Conservation (phyloP, 495 filamentous ascomycete species). For the Schizothecium vesticola region DNA sequence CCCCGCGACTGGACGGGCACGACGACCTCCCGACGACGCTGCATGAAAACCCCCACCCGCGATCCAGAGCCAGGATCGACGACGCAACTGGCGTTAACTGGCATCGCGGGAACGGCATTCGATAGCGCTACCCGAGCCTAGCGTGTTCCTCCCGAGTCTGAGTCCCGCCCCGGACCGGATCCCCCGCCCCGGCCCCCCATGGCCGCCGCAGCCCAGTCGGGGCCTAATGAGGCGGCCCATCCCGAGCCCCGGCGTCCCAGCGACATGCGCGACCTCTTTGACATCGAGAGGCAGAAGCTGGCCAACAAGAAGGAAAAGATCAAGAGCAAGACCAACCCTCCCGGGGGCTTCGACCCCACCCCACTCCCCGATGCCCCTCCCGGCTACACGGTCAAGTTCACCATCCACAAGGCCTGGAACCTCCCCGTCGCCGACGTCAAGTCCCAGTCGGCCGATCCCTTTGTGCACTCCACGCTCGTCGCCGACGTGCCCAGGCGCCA, state of each 20-base stretch:
- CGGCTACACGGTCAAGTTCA: slow-evolving; percentile 81
- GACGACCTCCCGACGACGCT: neutral
- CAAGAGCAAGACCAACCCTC: slow-evolving; percentile 56
- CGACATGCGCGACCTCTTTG: slow-evolving; percentile 43
- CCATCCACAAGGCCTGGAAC: slow-evolving; percentile 72
- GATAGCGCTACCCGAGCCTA: too few relatives aligned
- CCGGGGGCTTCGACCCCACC: slow-evolving; percentile 75
- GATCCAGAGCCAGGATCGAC: neutral
- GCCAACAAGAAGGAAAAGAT: slow-evolving; percentile 50
- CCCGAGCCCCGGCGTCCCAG: neutral
- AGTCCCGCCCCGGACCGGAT: too few relatives aligned
- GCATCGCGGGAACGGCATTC: neutral
- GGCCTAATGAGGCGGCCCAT: neutral
- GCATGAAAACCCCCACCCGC: neutral
- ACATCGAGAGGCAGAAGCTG: slow-evolving; percentile 53
- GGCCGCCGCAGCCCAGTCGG: neutral
- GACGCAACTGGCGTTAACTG: neutral
- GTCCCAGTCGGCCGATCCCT: slow-evolving; percentile 78
- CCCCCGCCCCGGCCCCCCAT: neutral
- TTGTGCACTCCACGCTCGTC: slow-evolving; percentile 63
- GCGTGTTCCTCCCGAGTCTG: too few relatives aligned
- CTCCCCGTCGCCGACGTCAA: slow-evolving; percentile 78
- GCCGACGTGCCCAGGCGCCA: slow-evolving; percentile 61
- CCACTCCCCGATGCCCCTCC: slow-evolving; percentile 65
- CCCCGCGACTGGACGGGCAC: neutral